phyloP scores from a whole-genome alignment of 106 monocot species.

The Platanthera zijinensis region DNA sequence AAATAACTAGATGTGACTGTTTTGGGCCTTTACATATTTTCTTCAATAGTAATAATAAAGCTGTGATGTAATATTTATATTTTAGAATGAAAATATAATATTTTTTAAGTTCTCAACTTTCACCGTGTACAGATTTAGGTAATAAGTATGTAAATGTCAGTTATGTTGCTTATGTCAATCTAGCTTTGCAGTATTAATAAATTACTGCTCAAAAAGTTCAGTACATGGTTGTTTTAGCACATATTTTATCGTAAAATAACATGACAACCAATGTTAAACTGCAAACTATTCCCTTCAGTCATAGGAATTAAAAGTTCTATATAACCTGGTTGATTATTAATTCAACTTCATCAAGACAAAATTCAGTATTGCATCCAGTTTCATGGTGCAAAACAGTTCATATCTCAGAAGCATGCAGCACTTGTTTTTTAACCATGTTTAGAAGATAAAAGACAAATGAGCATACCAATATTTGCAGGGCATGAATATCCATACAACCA shows the following conservation, averaged over 20 bases:
- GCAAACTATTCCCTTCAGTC: background rate
- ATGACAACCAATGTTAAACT: background rate
- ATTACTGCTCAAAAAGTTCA: background rate
- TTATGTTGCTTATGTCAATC: background rate
- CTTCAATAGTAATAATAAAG: too few relatives aligned
- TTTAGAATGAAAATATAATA: too few relatives aligned
- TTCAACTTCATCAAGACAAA: background rate
- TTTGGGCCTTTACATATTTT: too few relatives aligned
- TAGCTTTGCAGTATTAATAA: background rate
- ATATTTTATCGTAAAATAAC: background rate
- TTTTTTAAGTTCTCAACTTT: too few relatives aligned
- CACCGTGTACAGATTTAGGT: background rate
- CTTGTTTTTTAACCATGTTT: background rate
- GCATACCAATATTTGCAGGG: slow-evolving; percentile 51
- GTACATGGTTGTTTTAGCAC: background rate
- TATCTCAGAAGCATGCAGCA: background rate
- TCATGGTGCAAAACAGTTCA: background rate
- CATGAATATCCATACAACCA: slow-evolving; percentile 53
- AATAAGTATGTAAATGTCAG: background rate
- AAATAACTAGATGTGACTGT: too few relatives aligned
- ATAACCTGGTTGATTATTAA: background rate
- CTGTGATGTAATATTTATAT: too few relatives aligned
- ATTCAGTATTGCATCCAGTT: background rate
- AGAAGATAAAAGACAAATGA: background rate
- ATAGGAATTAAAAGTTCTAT: background rate